phyloP scores from a whole-genome alignment of 78 protist genomes.

The Dictyostelium capitatum region DNA sequence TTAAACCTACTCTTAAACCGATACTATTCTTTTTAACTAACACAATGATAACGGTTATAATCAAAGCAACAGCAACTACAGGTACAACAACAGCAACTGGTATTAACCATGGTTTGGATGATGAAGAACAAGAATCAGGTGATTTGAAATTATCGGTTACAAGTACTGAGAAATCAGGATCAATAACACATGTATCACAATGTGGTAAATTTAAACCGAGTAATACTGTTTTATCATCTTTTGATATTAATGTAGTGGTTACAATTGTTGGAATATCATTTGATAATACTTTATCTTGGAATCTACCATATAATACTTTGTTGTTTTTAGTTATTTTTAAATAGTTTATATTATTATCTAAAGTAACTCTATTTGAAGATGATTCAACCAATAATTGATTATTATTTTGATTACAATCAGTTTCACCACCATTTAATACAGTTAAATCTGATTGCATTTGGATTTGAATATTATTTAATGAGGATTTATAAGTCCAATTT shows the following conservation, averaged over 20 bases:
- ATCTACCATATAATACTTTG: not conserved
- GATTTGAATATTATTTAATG: not conserved
- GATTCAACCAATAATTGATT: not conserved
- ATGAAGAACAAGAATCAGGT: not conserved
- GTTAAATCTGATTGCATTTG: not conserved
- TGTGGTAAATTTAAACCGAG: slow-evolving; percentile 7
- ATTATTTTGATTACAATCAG: not conserved
- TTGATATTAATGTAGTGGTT: not conserved
- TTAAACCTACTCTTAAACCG: not conserved
- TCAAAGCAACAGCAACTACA: not conserved
- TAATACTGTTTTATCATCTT: not conserved
- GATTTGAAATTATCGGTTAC: not conserved
- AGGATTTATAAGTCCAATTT: not conserved
- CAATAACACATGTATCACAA: not conserved
- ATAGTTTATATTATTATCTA: not conserved
- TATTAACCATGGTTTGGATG: not conserved
- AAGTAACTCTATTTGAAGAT: not conserved
- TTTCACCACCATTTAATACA: not conserved
- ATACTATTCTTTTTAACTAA: not conserved
- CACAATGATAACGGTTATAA: not conserved
- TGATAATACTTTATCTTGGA: slow-evolving; percentile 1
- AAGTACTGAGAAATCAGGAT: slow-evolving; percentile 6
- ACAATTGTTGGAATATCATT: not conserved
- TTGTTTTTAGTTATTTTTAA: not conserved
- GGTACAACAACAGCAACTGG: slow-evolving; percentile 16